phyloP scores from a whole-genome alignment of 257 asterid species.

The Primulina tabacum region DNA sequence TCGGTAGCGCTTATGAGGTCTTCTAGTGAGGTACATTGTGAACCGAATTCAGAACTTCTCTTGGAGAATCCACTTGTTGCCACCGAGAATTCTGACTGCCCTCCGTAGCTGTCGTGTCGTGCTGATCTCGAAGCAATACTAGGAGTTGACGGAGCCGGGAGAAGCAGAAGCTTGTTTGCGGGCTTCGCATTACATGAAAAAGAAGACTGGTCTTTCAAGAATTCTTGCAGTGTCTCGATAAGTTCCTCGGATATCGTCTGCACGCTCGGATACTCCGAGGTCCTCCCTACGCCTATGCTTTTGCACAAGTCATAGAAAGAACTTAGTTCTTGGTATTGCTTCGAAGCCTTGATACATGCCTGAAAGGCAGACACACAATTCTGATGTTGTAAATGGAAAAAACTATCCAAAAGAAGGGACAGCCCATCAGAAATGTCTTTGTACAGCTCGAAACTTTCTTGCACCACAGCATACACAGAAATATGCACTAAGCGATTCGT shows the following conservation, averaged over 20 bases:
- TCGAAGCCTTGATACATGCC: constrained; percentile 61
- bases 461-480: constrained; percentile 63
- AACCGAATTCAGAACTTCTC: constrained; percentile 39
- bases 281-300: constrained; percentile 60
- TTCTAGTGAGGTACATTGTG: constrained; percentile 57
- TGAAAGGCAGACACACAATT: constrained; percentile 65
- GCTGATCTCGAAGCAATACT: constrained; percentile 16
- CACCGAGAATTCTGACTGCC: constrained; percentile 45
- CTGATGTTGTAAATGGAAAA: constrained; percentile 65
- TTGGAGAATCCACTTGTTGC: constrained; percentile 41
- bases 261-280: constrained; percentile 65
- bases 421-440: constrained; percentile 75
- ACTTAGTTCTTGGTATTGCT: constrained; percentile 68
- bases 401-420: constrained; percentile 57
- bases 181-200: constrained; percentile 42
- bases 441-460: constrained; percentile 75
- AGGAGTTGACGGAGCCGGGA: constrained; percentile 24
- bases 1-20: constrained; percentile 69
- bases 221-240: constrained; percentile 65
- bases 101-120: constrained; percentile 36
- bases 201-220: constrained; percentile 74
- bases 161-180: constrained; percentile 22
- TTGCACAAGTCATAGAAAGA: constrained; percentile 56
- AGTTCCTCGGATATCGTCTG: constrained; percentile 60
- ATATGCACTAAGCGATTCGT: constrained; percentile 48